Percentiles rank a stretch among this genome's conserved stretches.
phyloP scores from a whole-genome alignment of 768 basidiomycete genomes.

The Leccinellum luteum region DNA sequence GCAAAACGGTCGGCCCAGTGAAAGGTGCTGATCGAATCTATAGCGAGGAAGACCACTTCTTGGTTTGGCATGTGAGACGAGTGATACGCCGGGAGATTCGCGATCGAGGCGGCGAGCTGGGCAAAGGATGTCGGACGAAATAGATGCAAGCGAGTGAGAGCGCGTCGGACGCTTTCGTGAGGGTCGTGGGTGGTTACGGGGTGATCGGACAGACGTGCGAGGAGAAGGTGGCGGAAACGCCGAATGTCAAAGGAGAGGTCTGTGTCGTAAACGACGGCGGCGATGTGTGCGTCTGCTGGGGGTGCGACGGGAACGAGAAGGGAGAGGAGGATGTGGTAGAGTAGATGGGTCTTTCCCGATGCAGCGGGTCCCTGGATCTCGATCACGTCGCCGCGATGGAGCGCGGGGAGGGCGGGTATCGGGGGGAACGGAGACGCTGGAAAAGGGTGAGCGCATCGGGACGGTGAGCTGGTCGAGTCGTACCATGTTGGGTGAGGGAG shows the following conservation, averaged over 20 bases:
- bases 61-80: slow-evolving; percentile 42
- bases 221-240: slow-evolving; percentile 53
- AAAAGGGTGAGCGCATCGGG: slow-evolving; percentile 27
- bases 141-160: slow-evolving; percentile 59
- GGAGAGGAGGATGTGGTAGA: slow-evolving; percentile 60
- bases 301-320: slow-evolving; percentile 51
- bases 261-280: slow-evolving; percentile 67
- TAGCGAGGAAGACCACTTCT: slow-evolving; percentile 62
- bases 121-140: slow-evolving; percentile 66
- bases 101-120: slow-evolving; percentile 68
- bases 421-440: slow-evolving; percentile 28
- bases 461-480: slow-evolving; percentile 1
- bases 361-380: slow-evolving; percentile 74
- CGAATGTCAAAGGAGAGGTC: slow-evolving; percentile 61
- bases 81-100: slow-evolving; percentile 56
- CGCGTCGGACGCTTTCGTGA: slow-evolving; percentile 33
- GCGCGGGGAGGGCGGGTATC: slow-evolving; percentile 24
- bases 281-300: slow-evolving; percentile 44
- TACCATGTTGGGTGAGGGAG: slow-evolving; percentile 40
- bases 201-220: slow-evolving; percentile 40
- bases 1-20: slow-evolving; percentile 76
- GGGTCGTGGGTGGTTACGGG: slow-evolving; percentile 15
- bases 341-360: slow-evolving; percentile 77
- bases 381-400: slow-evolving; percentile 60
- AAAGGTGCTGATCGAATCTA: slow-evolving; percentile 77